Base-by-base conservation (phyloP, 306 rosid genomes). In the Mucuna pruriens region DNA sequence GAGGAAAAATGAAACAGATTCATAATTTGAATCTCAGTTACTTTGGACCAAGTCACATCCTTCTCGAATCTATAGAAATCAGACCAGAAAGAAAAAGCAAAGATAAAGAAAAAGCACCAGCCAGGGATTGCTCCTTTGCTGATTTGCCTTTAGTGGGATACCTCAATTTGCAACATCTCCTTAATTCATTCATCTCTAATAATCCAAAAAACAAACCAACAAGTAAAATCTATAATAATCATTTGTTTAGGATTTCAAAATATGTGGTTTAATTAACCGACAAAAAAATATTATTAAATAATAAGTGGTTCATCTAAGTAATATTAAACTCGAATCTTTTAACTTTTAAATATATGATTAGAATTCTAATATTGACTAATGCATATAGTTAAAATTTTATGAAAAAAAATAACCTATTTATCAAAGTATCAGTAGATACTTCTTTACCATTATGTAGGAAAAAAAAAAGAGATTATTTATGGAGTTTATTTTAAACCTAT, bases 61-160 rank as follows among this genome's bases (percentile, higher is more conserved):
- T 90, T 88, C 94, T 91, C 91, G 91, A 91, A 83, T 85, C 86
- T 83, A 90, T 38, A 85, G 86, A 87, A 89, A 85, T 88, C 82
- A 88, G 86, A 84, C 84, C 90, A 25, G 77, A 79, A 89, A 89
- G 80, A 73, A 77, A 87, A 82, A 79, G 82, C 78, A 67, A 85
- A 83, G 87, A 77, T 84, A 93, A 89, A 93, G 93, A 84, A 74
- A 93, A 93, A 91, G 94, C 81, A 83, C 9, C 3, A 54, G 8
- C 17, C 84, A 84, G 86, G 78, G 83, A 81, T 71, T 77, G 84
- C 86, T 85, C 77, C 90, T 89, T 76, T 62, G 88, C 85, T 86
- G 49, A 80, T 83, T 83, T 77, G 72, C 77, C 91, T 86, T 89
- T 84, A 71, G 49, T 49, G 70, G 45, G 83, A 39, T 65, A 20